Conservation (phyloP, 1,284 basidiomycete genomes). For the Trichosporon inkin region DNA sequence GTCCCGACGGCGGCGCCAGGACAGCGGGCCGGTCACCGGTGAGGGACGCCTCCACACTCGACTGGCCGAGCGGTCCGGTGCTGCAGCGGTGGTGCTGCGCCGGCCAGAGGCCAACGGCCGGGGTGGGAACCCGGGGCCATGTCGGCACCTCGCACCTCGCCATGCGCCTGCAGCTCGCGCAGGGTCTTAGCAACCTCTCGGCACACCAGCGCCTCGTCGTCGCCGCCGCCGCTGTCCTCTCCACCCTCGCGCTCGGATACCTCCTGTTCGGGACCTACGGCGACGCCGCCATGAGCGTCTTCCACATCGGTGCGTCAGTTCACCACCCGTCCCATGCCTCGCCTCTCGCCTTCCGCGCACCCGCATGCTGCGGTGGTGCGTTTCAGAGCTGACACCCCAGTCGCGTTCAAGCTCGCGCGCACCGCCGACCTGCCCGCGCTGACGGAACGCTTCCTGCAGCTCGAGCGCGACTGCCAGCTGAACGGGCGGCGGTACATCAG, state of each 20-base stretch:
- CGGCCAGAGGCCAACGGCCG: no score
- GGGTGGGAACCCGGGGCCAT: no score
- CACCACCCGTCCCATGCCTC: no score
- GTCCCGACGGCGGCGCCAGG: constrained; percentile 1
- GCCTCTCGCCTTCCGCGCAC: constrained; percentile 14
- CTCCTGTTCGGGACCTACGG: not conserved
- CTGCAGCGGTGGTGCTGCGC: no score
- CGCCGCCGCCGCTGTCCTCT: not conserved
- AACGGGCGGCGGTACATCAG: constrained; percentile 32
- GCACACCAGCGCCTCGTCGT: not conserved
- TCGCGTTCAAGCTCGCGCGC: constrained; percentile 38
- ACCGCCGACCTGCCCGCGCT: constrained; percentile 21
- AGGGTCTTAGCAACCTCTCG: not conserved
- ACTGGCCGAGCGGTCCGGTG: not conserved
- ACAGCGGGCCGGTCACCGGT: no score
- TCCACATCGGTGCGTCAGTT: constrained; percentile 30
- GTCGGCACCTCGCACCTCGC: no score
- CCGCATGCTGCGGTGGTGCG: not conserved
- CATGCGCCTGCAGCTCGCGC: not conserved
- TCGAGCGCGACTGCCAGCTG: constrained; percentile 31
- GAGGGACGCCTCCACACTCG: not conserved
- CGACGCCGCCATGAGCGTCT: constrained; percentile 14
- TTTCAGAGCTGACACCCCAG: constrained; percentile 22
- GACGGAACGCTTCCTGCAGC: constrained; percentile 27
- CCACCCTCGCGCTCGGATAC: constrained; percentile 4